Evolutionary conservation across 2,329 filamentous ascomycete species (phyloP), one percentile per base, ranked within the genome.

Genomic region (Ceratocystis destructans): DNA sequence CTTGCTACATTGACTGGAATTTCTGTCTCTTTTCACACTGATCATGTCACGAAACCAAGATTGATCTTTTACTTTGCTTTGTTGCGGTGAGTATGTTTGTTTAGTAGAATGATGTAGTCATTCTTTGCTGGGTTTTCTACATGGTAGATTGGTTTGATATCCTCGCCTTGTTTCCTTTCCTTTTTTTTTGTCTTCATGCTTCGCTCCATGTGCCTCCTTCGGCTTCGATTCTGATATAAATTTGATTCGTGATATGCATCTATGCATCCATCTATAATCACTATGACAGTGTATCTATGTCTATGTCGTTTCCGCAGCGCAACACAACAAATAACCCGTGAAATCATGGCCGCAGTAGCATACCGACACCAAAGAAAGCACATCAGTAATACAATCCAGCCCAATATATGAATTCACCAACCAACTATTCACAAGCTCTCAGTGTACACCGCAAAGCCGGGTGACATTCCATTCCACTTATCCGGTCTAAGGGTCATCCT

Each of bases 381-480:
- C 20, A 53, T 5, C 5, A 22, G 7, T 12, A 17, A 12, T 25
- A 20, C 20, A 53, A 53, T 25, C 48, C 22, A 12, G 37, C 12
- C 37, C 37, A 41, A 15, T 41, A 10, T 41, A 41, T 41, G 37
- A 15, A 10, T 53, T 25, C 20, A 25, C 48, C 15, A 22, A 53
- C 48, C 10, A 25, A 8, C 20, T 25, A n/a, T n/a, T 44, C 37
- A 44, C n/a, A 62, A 25, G 20, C n/a, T 33, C 3, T 59, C 65
- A 3, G 44, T 57, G 2, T 46, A 48, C 46, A 66, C 41, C n/a
- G 8, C 44, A 22, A 66, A 66, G 6, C 64, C 64, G 8, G 25
- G 28, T 31, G 61, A 41, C 44, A 66, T 28, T 20, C 33, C 48
- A 28, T 50, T 44, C 64, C 64, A 66, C 17, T 62, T 62, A 44